A percentile compares a stretch with the other conserved stretches of the same genome.
These are phyloP conservation scores for Platanthera guangdongensis DNA, from an alignment of 106 monocot species.

Conservation along the genomic window DNA sequence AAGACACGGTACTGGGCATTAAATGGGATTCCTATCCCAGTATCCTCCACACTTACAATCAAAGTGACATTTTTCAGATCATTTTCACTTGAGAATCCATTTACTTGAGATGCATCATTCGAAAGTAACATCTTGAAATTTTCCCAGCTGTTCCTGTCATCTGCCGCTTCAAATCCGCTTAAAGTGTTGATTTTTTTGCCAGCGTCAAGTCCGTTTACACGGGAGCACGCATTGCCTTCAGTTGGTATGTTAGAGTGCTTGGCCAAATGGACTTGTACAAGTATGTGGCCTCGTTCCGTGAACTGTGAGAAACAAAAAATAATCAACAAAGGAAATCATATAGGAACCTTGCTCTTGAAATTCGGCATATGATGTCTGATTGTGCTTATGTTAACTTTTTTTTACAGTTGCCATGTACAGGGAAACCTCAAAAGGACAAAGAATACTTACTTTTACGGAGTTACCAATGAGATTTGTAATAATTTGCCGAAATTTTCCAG, in stretches of 20 bases:
- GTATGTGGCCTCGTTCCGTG: conserved; percentile 89
- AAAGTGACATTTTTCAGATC: conserved; percentile 41
- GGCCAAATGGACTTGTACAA: conserved; percentile 80
- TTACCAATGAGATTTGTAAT: conserved; percentile 97
- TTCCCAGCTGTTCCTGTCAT: conserved; percentile 75
- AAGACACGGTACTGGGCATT: conserved; percentile 86
- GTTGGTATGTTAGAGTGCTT: conserved; percentile 27
- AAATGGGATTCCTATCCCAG: conserved; percentile 84
- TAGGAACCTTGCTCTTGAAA: background rate
- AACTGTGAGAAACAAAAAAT: conserved; percentile 36
- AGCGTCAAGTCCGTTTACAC: conserved; percentile 22
- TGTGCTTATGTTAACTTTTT: background rate
- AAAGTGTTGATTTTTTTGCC: conserved; percentile 38
- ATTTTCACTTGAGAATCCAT: conserved; percentile 12
- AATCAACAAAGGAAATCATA: background rate
- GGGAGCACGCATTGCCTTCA: conserved; percentile 14
- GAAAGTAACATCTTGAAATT: conserved; percentile 52
- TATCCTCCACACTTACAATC: conserved; percentile 83
- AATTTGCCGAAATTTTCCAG: conserved; percentile 92
- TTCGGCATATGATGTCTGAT: background rate
- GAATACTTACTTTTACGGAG: conserved; percentile 69
- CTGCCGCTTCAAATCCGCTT: conserved; percentile 82
- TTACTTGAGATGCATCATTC: conserved; percentile 18
- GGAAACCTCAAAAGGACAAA: background rate
- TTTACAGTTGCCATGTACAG: background rate